Evolutionary conservation across 1,139 yeast species (phyloP), one percentile per base, ranked within the genome.

Genomic region (Suhomyces bolitotheri): DNA sequence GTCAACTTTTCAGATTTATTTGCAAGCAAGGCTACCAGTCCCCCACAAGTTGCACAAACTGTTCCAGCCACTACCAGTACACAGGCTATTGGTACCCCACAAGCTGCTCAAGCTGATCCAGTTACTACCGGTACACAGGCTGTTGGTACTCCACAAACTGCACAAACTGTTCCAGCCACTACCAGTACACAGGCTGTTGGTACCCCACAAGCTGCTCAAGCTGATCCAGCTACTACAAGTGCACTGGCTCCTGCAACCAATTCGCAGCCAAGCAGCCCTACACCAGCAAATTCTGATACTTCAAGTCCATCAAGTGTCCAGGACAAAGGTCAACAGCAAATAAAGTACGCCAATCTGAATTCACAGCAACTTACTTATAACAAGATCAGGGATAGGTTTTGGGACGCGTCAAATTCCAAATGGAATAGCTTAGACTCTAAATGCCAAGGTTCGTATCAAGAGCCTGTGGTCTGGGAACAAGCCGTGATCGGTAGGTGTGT

Each of bases 331-430:
- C 13, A 8, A 5, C 19, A 10, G 13, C 26, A 22, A 4, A n/a
- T 34, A 7, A 11, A 34, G 9, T 4, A 9, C 17, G 44, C 46
- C 21, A 39, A 49, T 4, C 27, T 16, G 3, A 43, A 39, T 16
- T 36, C 52, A 4, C 33, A 46, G 11, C 36, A 38, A 3, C 27
- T 22, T 3, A 43, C 60, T 7, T 34, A 50, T 8, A 27, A 42
- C 25, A 46, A 50, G 30, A 32, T 60, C 5, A 50, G 58, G 50
- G 27, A 43, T 15, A 36, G 57, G 10, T 61, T 60, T 42, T 61
- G 59, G 56, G 34, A 38, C 20, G 33, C 35, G 14, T 30, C 30
- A 1, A 22, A 46, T 2, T 36, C 47, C 16, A 40, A 38, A 7
- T 60, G 66, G 66, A 44, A 48, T 29, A 54, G 49, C 25, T 37